A percentile compares a stretch with the other conserved stretches of the same genome.
Evolutionary conservation across 2,329 filamentous ascomycete species (phyloP).

Genomic region (Fusarium clavum): DNA sequence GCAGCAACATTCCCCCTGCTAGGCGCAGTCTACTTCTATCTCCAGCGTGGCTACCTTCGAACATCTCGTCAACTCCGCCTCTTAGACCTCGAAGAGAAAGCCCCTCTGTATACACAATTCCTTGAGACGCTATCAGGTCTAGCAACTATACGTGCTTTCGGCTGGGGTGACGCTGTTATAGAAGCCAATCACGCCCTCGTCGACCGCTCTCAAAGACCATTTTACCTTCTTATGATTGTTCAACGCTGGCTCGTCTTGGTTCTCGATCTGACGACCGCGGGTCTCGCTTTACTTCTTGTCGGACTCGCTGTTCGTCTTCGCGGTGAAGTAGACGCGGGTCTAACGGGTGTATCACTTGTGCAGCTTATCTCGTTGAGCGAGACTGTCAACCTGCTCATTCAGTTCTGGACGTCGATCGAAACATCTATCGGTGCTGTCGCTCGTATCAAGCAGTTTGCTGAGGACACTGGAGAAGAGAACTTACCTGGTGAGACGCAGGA

Average conservation of each 20-base stretch:
- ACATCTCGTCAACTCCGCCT: conserved; percentile 58
- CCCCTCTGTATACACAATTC: conserved; percentile 55
- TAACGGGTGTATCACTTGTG: conserved; percentile 51
- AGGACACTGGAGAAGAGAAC: conserved; percentile 47
- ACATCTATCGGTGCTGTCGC: conserved; percentile 53
- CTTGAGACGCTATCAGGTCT: conserved; percentile 62
- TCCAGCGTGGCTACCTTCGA: conserved; percentile 56
- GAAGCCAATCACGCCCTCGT: conserved; percentile 60
- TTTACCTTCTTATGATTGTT: conserved; percentile 67
- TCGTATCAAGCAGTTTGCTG: conserved; percentile 50
- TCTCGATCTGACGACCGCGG: conserved; percentile 61
- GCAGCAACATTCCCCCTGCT: conserved; percentile 59
- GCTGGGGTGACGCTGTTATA: conserved; percentile 56
- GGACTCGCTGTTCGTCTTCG: conserved; percentile 56
- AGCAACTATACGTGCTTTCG: conserved; percentile 65
- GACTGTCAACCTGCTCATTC: conserved; percentile 52
- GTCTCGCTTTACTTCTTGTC: conserved; percentile 60
- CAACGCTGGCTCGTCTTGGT: conserved; percentile 68
- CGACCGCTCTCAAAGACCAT: conserved; percentile 66
- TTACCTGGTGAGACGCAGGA: conserved; percentile 28
- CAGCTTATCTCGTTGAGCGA: conserved; percentile 50
- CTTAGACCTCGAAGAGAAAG: conserved; percentile 57
- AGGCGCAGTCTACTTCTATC: conserved; percentile 55
- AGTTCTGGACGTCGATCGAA: conserved; percentile 54
- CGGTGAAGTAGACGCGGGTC: conserved; percentile 46